Conservation (phyloP, 192 early-diverging fungal species). For the Entrophospora sp. region DNA sequence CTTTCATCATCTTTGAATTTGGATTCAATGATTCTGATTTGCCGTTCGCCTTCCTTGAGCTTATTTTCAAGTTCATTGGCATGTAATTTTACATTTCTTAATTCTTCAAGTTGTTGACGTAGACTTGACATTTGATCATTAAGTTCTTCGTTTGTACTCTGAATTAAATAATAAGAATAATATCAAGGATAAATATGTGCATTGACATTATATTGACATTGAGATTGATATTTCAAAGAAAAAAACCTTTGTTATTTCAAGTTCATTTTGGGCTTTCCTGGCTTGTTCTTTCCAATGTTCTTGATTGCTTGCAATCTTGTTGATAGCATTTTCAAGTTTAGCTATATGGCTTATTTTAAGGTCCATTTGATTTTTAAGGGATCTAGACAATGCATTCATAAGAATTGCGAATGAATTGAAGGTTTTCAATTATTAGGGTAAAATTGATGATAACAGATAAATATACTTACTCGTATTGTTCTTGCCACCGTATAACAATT, state of each 20-base stretch:
- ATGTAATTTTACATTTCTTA: conserved; percentile 5
- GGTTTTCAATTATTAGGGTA: neutral
- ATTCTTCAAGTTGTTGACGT: conserved; percentile 10
- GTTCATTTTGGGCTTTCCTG: conserved; percentile 21
- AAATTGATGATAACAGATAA: no score
- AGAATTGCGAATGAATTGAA: neutral
- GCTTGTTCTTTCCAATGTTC: conserved; percentile 30
- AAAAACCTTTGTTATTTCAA: conserved; percentile 24
- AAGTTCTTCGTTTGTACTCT: conserved; percentile 20
- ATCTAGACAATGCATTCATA: conserved; percentile 4
- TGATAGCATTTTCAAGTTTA: conserved; percentile 23
- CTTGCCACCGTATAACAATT: conserved; percentile 27
- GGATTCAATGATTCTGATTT: conserved; percentile 23
- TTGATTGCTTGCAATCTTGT: conserved; percentile 23
- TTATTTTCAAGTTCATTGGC: conserved; percentile 25
- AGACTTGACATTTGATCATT: neutral
- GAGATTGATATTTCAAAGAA: neutral
- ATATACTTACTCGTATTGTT: conserved; percentile 27
- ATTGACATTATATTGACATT: no score
- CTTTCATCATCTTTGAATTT: conserved; percentile 26
- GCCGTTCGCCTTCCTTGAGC: conserved; percentile 26
- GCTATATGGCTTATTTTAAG: conserved; percentile 27
- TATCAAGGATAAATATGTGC: no score
- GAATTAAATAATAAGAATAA: no score
- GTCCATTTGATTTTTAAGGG: conserved; percentile 29